phyloP scores from a whole-genome alignment of 805 yeast species.

The Naumovozyma baii region DNA sequence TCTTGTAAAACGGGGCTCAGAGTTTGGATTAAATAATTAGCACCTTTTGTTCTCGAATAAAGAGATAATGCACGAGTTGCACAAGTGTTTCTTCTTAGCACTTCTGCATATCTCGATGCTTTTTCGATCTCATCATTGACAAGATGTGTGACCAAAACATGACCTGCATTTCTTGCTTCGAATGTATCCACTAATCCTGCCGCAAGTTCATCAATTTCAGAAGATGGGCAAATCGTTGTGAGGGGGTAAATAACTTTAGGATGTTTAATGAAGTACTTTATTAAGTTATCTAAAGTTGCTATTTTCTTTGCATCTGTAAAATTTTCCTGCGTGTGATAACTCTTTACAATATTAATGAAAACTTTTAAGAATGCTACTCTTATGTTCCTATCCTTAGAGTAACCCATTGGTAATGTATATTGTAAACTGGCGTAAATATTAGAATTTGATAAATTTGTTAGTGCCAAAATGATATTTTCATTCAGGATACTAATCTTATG shows the following conservation, averaged over 20 bases:
- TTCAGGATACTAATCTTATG: conserved; percentile 50
- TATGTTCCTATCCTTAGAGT: conserved; percentile 54
- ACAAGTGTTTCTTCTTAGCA: conserved; percentile 71
- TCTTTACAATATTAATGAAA: conserved; percentile 53
- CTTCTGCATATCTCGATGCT: conserved; percentile 57
- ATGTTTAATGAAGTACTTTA: conserved; percentile 27
- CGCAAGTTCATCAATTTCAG: conserved; percentile 64
- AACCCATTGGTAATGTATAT: conserved; percentile 70
- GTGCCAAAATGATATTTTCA: conserved; percentile 53
- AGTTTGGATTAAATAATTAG: conserved; percentile 43
- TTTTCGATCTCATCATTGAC: conserved; percentile 52
- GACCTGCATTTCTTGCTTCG: conserved; percentile 35
- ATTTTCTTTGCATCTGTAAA: conserved; percentile 22
- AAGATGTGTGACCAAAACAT: conserved; percentile 43
- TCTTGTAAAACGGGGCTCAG: conserved; percentile 50
- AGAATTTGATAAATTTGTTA: conserved; percentile 60
- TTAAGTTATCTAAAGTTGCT: conserved; percentile 24
- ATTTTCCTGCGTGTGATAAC: conserved; percentile 21
- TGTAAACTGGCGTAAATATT: conserved; percentile 72
- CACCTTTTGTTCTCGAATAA: conserved; percentile 60
- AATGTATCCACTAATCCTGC: conserved; percentile 51
- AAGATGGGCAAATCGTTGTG: conserved; percentile 53
- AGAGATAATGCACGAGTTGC: conserved; percentile 69
- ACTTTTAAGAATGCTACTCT: conserved; percentile 69
- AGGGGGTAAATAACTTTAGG: conserved; percentile 42